Evolutionary conservation across 2,329 filamentous ascomycete genomes (phyloP).

Genomic region (Epichloe elymi): DNA sequence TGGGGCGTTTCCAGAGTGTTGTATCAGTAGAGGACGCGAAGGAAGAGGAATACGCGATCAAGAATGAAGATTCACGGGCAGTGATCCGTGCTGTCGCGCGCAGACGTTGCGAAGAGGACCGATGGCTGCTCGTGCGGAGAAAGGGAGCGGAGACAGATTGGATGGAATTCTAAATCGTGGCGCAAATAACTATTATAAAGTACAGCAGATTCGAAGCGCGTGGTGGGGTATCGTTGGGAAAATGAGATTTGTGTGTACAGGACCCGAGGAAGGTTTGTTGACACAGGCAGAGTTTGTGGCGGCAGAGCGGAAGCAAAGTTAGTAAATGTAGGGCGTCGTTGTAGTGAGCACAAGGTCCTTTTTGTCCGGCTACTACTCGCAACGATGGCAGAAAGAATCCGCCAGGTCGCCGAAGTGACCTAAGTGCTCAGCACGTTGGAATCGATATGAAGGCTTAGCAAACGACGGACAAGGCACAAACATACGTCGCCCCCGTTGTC

Average conservation of each 20-base stretch:
- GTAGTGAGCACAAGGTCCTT: neutral
- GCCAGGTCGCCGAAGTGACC: neutral
- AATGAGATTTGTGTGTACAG: neutral
- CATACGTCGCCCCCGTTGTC: neutral
- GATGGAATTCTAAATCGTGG: neutral
- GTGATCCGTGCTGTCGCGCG: neutral
- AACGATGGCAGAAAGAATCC: neutral
- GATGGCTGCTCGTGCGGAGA: neutral
- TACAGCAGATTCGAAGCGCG: neutral
- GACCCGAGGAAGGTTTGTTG: neutral
- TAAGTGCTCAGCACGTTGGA: neutral
- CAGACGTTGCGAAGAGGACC: neutral
- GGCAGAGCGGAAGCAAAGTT: neutral
- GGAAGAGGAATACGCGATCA: neutral
- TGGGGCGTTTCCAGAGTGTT: neutral
- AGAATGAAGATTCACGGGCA: neutral
- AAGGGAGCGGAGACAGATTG: neutral
- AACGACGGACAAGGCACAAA: neutral
- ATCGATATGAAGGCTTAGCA: neutral
- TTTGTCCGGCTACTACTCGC: neutral
- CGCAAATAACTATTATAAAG: neutral
- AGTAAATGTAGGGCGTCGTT: neutral
- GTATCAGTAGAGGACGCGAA: neutral
- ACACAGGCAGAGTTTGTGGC: neutral
- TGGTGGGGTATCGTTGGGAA: neutral